These are phyloP conservation scores for Annulohypoxylon moriforme DNA, from an alignment of 495 filamentous ascomycete genomes.

Conservation along the genomic window DNA sequence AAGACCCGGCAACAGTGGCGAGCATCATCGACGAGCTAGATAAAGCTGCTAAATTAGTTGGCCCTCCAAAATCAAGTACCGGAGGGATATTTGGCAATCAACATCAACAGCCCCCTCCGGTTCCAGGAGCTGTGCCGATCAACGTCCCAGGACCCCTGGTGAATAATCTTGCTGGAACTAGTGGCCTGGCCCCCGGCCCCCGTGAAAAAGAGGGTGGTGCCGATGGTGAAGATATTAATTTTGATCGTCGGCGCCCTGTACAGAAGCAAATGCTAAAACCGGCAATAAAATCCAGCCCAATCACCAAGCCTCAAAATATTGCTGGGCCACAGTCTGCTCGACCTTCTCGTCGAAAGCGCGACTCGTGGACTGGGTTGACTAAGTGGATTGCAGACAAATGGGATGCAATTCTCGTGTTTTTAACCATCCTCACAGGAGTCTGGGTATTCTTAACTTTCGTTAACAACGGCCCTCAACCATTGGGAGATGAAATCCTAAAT, in stretches of 20 bases:
- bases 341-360: not conserved
- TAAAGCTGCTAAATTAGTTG: not conserved
- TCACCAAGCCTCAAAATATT: not conserved
- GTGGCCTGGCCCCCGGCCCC: not conserved
- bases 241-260: not conserved
- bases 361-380: not conserved
- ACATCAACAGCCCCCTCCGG: not conserved
- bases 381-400: not conserved
- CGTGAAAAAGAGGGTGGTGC: too few species aligned
- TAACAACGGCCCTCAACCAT: not conserved
- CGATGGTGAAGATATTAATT: not conserved
- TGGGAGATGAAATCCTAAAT: not conserved
- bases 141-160: too few species aligned
- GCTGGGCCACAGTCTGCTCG: not conserved
- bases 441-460: slow-evolving; percentile 18
- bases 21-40: slow-evolving; percentile 1
- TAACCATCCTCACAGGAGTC: slow-evolving; percentile 5
- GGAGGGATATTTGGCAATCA: not conserved
- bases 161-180: not conserved
- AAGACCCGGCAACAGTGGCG: not conserved
- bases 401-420: slow-evolving; percentile 1
- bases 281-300: not conserved
- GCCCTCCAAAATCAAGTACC: not conserved
- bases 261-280: not conserved
- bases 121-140: too few species aligned